Evolutionary conservation across 2,329 filamentous ascomycete species (phyloP).

Genomic region (Nectriaceae sp.): DNA sequence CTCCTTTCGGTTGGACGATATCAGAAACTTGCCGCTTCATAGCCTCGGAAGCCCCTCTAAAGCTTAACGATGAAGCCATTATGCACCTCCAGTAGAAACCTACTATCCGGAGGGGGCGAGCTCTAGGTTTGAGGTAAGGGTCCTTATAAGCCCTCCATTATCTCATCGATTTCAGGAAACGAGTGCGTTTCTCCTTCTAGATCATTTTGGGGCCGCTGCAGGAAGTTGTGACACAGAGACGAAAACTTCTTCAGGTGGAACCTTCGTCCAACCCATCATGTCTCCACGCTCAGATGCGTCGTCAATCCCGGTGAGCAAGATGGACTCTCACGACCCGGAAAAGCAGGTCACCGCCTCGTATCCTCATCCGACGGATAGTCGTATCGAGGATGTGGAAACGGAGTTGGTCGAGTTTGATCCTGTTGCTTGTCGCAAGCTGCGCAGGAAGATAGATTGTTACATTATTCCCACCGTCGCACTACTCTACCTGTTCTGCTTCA

Average conservation of each 20-base stretch:
- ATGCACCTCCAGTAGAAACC: not conserved
- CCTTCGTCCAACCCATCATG: too few species aligned
- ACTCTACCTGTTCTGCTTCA: slow-evolving; percentile 73
- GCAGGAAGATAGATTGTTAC: slow-evolving; percentile 65
- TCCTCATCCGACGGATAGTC: not conserved
- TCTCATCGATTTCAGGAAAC: not conserved
- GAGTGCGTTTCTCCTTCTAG: not conserved
- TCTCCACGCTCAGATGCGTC: not conserved
- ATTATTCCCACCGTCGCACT: slow-evolving; percentile 67
- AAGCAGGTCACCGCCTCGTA: not conserved
- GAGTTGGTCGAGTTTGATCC: slow-evolving; percentile 27
- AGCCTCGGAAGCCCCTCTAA: not conserved
- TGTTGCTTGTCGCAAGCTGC: slow-evolving; percentile 56
- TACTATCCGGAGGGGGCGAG: not conserved
- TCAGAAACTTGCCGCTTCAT: not conserved
- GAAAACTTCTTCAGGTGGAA: not conserved
- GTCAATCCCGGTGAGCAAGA: not conserved
- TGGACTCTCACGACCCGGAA: not conserved
- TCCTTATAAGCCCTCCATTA: too few species aligned
- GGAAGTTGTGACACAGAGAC: too few species aligned
- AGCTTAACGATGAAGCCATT: not conserved
- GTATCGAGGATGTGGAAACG: not conserved
- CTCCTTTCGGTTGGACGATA: slow-evolving; percentile 19
- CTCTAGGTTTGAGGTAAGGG: not conserved
- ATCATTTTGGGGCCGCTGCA: not conserved